Percentiles rank a stretch among this genome's conserved stretches.
phyloP scores from a whole-genome alignment of 176 grass and related monocot species.

The Melocanna baccifera region DNA sequence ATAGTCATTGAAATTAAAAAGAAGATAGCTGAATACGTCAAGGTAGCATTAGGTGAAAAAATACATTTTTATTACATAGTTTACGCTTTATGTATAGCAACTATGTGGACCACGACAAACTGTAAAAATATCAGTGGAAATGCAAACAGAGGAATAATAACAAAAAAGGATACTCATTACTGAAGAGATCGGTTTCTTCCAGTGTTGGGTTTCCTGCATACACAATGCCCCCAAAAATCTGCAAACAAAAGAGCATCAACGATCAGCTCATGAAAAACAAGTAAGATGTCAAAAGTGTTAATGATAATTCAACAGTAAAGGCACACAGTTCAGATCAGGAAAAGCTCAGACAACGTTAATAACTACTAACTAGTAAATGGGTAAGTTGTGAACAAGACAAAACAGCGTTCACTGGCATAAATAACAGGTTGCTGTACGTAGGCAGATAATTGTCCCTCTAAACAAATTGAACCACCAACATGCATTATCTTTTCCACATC shows the following conservation, averaged over 20 bases:
- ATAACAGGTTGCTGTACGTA: constrained; percentile 10
- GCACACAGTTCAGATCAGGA: not conserved
- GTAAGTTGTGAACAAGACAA: constrained; percentile 14
- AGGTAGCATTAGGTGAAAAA: constrained; percentile 30
- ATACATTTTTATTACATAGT: constrained; percentile 12
- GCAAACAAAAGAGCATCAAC: constrained; percentile 35
- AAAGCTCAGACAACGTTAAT: not conserved
- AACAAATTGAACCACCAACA: constrained; percentile 8
- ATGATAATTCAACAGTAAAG: constrained; percentile 10
- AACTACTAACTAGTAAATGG: not conserved
- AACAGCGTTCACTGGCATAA: not conserved
- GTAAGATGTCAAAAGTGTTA: constrained; percentile 7
- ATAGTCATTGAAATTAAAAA: constrained; percentile 99
- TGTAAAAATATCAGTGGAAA: constrained; percentile 1
- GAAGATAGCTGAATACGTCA: constrained; percentile 81
- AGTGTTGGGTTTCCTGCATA: constrained; percentile 73
- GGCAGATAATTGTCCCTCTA: not conserved
- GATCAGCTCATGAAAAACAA: constrained; percentile 22
- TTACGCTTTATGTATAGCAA: constrained; percentile 11
- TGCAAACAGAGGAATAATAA: not conserved
- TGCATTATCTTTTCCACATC: not conserved
- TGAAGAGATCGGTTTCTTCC: constrained; percentile 69
- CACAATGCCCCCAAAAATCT: constrained; percentile 94
- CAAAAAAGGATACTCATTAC: constrained; percentile 72
- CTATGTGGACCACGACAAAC: not conserved